Percentiles rank a stretch among this genome's conserved stretches.
Evolutionary conservation across 768 basidiomycete genomes (phyloP).

Genomic region (Boletus subparvulus): DNA sequence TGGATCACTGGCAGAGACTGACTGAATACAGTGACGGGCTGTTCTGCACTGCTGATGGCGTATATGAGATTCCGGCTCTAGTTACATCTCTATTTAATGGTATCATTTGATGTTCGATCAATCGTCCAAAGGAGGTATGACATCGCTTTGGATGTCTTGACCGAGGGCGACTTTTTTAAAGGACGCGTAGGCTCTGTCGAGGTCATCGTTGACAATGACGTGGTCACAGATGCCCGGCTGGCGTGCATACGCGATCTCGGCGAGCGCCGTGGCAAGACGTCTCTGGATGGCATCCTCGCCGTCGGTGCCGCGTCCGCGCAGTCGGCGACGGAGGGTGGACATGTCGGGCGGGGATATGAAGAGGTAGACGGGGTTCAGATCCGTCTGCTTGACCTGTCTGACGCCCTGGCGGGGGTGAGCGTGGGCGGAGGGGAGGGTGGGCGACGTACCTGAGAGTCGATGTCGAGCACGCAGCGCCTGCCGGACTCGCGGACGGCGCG

Average conservation of each 20-base stretch:
- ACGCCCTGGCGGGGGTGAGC: constrained; percentile 62
- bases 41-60: constrained; percentile 83
- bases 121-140: constrained; percentile 65
- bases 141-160: constrained; percentile 57
- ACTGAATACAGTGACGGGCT: constrained; percentile 67
- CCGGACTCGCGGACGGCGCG: constrained; percentile 63
- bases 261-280: constrained; percentile 73
- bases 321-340: constrained; percentile 62
- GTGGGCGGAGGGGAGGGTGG: neutral
- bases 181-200: constrained; percentile 78
- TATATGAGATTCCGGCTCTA: constrained; percentile 69
- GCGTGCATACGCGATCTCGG: constrained; percentile 83
- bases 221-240: constrained; percentile 72
- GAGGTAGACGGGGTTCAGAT: constrained; percentile 81
- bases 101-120: constrained; percentile 22
- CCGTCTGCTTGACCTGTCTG: constrained; percentile 82
- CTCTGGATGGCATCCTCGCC: constrained; percentile 66
- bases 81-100: constrained; percentile 2
- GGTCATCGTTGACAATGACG: constrained; percentile 87
- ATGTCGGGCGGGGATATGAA: constrained; percentile 91
- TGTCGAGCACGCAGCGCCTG: constrained; percentile 88
- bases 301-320: constrained; percentile 84
- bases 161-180: constrained; percentile 79
- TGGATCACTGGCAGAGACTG: constrained; percentile 3
- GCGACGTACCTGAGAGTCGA: constrained; percentile 76